Conservation (phyloP, 495 filamentous ascomycete genomes). For the Antarctomyces pellizariae region DNA sequence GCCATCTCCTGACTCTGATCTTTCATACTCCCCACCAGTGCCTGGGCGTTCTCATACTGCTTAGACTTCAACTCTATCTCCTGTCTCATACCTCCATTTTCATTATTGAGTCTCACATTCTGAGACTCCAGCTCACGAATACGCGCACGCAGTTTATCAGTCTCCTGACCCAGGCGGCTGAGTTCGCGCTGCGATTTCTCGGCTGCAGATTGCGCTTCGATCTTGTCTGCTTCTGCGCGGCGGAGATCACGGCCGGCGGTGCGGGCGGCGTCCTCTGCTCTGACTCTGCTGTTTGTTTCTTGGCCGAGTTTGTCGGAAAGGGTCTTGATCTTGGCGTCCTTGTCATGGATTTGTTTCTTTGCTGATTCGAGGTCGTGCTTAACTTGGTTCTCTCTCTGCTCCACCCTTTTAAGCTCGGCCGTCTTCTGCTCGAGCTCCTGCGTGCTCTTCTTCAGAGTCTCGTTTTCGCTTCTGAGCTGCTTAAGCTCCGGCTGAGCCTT, state of each 20-base stretch:
- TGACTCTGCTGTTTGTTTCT: conserved; percentile 45
- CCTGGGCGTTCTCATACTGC: conserved; percentile 71
- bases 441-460: conserved; percentile 42
- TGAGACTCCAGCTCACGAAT: conserved; percentile 53
- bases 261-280: conserved; percentile 52
- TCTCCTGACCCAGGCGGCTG: conserved; percentile 41
- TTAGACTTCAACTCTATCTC: conserved; percentile 64
- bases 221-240: conserved; percentile 49
- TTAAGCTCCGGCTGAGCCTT: conserved; percentile 72
- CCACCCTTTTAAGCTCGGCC: conserved; percentile 45
- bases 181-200: conserved; percentile 48
- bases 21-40: conserved; percentile 70
- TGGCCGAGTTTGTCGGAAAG: conserved; percentile 54
- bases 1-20: conserved; percentile 72
- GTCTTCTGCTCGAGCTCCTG: conserved; percentile 47
- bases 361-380: conserved; percentile 44
- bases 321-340: conserved; percentile 50
- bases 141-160: conserved; percentile 33
- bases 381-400: conserved; percentile 60
- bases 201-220: conserved; percentile 44
- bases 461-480: conserved; percentile 48
- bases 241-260: conserved; percentile 50
- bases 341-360: conserved; percentile 42
- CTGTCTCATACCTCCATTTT: conserved; percentile 44
- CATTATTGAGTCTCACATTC: conserved; percentile 33